phyloP scores from a whole-genome alignment of 768 basidiomycete genomes.

The Phanerodontia chrysosporium region DNA sequence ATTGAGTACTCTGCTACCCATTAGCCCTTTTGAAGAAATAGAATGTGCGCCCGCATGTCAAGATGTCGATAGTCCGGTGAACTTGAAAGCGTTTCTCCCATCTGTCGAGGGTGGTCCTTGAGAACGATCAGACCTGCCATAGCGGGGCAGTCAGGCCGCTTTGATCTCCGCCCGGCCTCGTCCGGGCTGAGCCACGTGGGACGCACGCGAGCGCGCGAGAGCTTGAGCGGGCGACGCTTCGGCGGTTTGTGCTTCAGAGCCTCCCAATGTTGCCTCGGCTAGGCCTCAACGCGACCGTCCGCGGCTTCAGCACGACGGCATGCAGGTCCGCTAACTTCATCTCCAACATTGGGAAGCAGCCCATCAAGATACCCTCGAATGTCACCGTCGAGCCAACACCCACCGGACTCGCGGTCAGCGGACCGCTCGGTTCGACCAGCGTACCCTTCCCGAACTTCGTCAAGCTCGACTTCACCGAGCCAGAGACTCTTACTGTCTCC shows the following conservation, averaged over 20 bases:
- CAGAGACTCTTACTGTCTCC: conserved; percentile 31
- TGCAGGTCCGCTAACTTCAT: conserved; percentile 19
- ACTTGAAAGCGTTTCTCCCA: too few relatives aligned
- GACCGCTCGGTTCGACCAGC: conserved; percentile 49
- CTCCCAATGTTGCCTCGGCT: conserved; percentile 1
- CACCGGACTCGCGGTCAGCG: conserved; percentile 47
- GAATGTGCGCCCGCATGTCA: too few relatives aligned
- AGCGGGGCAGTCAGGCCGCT: too few relatives aligned
- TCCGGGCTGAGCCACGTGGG: neutral
- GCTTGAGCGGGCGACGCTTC: neutral
- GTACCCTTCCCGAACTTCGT: conserved; percentile 48
- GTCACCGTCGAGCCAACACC: conserved; percentile 35
- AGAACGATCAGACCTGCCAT: too few relatives aligned
- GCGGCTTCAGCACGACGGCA: conserved; percentile 8
- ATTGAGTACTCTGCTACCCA: too few relatives aligned
- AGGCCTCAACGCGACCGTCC: conserved; percentile 1
- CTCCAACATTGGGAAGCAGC: conserved; percentile 47
- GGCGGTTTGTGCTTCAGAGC: neutral
- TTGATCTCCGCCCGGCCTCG: neutral
- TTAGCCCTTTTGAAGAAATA: too few relatives aligned
- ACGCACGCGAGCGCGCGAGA: neutral
- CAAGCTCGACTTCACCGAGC: conserved; percentile 31
- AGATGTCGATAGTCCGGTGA: too few relatives aligned
- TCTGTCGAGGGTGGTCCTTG: too few relatives aligned
- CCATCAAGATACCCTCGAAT: conserved; percentile 48